phyloP scores from a whole-genome alignment of 1,284 basidiomycete species.

The Ustilago hordei region DNA sequence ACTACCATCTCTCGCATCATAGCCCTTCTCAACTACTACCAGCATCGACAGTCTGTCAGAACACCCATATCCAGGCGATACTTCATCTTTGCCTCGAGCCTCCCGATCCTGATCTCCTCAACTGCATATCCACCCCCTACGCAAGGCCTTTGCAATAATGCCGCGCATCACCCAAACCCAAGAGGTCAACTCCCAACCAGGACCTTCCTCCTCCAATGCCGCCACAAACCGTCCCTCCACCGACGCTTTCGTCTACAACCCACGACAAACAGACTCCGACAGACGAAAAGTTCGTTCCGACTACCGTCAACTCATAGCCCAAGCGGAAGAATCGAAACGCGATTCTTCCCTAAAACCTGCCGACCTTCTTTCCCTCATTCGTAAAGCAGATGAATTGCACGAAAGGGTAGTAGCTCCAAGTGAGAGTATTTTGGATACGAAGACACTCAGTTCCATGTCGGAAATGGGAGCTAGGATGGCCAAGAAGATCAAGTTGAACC shows the following conservation, averaged over 20 bases:
- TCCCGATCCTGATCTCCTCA: not conserved
- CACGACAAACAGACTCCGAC: constrained; percentile 39
- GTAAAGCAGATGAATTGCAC: constrained; percentile 27
- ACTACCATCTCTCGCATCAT: not conserved
- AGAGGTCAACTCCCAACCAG: constrained; percentile 24
- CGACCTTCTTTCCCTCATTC: constrained; percentile 28
- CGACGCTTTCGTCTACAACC: constrained; percentile 50
- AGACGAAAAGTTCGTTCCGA: constrained; percentile 54
- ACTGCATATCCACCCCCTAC: not conserved
- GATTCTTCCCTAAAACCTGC: constrained; percentile 33
- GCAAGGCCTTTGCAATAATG: not conserved
- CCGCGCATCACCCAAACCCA: constrained; percentile 10
- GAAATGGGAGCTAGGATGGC: constrained; percentile 64
- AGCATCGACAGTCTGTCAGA: no score
- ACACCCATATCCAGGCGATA: not conserved
- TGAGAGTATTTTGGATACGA: constrained; percentile 59
- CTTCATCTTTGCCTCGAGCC: not conserved
- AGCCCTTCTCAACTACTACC: not conserved
- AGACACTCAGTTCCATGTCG: constrained; percentile 56
- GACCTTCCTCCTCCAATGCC: constrained; percentile 18
- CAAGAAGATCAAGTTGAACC: constrained; percentile 59
- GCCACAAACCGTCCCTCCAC: constrained; percentile 4
- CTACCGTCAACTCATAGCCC: constrained; percentile 56
- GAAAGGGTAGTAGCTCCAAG: constrained; percentile 33
- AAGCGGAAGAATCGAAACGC: constrained; percentile 44